A percentile compares a stretch with the other conserved stretches of the same genome.
These are phyloP conservation scores for Mycena pura DNA, from an alignment of 768 basidiomycete genomes.

Conservation along the genomic window DNA sequence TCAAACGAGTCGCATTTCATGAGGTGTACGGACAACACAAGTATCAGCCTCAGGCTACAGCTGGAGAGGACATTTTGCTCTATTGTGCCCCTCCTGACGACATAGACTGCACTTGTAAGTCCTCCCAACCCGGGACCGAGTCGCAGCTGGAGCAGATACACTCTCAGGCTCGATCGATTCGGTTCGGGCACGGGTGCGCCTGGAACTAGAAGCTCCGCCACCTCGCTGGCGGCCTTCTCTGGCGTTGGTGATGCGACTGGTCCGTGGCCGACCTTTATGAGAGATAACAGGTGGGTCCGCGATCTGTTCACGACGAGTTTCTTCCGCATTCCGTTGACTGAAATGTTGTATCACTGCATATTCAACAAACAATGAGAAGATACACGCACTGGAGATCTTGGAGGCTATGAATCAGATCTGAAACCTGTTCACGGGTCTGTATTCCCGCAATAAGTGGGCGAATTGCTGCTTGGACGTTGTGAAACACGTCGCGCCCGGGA, in stretches of 20 bases:
- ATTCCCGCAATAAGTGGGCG: background rate
- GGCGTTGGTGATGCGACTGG: conserved; percentile 24
- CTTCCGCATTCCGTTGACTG: background rate
- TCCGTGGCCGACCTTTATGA: conserved; percentile 31
- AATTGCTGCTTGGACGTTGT: background rate
- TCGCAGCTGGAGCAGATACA: background rate
- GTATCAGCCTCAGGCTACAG: too few relatives aligned
- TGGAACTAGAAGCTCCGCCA: conserved; percentile 18
- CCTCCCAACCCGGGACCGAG: too few relatives aligned
- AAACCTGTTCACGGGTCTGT: background rate
- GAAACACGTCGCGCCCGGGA: background rate
- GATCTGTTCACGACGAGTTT: background rate
- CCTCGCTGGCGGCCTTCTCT: conserved; percentile 29
- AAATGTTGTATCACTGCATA: background rate
- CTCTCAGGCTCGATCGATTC: background rate
- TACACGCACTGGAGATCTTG: conserved; percentile 23
- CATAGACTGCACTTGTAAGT: conserved; percentile 20
- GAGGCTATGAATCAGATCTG: conserved; percentile 8
- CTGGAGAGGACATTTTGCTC: conserved; percentile 19
- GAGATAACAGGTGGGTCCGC: conserved; percentile 9
- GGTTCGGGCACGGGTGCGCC: background rate
- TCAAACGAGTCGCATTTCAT: too few relatives aligned
- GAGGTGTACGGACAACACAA: too few relatives aligned
- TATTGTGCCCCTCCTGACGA: conserved; percentile 20
- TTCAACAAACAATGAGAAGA: background rate